Evolutionary conservation across 768 basidiomycete species (phyloP), one percentile per base, ranked within the genome.

Genomic region (Amanita jacksonii): DNA sequence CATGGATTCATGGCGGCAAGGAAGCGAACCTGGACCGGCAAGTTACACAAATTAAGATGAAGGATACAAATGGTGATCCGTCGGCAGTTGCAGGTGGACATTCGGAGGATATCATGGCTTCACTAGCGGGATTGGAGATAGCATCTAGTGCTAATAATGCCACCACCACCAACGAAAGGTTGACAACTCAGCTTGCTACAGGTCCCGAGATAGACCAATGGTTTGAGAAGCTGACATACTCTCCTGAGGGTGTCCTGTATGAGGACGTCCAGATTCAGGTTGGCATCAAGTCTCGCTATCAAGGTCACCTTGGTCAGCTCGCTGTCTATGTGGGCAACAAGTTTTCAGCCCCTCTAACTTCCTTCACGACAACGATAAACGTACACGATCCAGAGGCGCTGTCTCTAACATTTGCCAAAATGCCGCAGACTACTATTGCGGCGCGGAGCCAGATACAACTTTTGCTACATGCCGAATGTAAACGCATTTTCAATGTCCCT

Each of bases 291-390:
- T 91, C 92, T 23, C 85, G 92, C 55, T 99, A 87, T 61, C 94
- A 98, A 60, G 86, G 88, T 12, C 86, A 94, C 55, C 76, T 92
- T 30, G 96, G 94, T 12, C 90, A 97, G 54, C 57, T 99, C 38
- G 93, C 93, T 19, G 68, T 99, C 28, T 98, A 96, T 65, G 74
- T 98, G 49, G 96, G 96, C 52, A 99, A 98, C 72, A 99, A 99
- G 61, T 70, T 92, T 40, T 76, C 85, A 5, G 78, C 79, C 6
- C 76, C 94, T n/a, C 75, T 99, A 54, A 86, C 84, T 4, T 84
- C 89, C 13, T 91, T 99, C 64, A 92, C 90, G 4, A 83, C 89
- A 5, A 79, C 81, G 1, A 66, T 97, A 51, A 71, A 81, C 51
- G 74, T 81, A 48, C 70, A 74, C 41, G 79, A 94, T 49, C 63